A percentile compares a stretch with the other conserved stretches of the same genome.
Conservation (phyloP, 2,329 filamentous ascomycete species). For the Hypoxylon sp. region DNA sequence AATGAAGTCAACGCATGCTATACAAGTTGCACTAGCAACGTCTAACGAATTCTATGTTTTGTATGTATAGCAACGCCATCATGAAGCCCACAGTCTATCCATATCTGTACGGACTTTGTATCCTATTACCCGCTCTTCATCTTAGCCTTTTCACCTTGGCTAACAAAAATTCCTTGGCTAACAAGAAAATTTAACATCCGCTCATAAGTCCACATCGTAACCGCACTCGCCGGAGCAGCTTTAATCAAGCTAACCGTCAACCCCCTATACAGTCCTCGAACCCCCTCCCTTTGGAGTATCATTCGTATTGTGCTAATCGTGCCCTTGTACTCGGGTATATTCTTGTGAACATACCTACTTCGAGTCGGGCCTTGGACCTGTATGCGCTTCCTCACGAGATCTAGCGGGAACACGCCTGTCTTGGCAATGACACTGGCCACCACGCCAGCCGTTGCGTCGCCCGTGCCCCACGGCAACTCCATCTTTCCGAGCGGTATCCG, state of each 20-base stretch:
- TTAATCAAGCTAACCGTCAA: constrained; percentile 91
- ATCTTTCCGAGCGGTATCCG: constrained; percentile 70
- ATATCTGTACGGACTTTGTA: background rate
- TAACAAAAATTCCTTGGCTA: constrained; percentile 62
- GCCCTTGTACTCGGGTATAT: constrained; percentile 87
- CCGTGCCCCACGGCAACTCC: constrained; percentile 78
- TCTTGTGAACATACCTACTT: constrained; percentile 81
- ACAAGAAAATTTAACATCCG: constrained; percentile 75
- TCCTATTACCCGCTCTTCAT: background rate
- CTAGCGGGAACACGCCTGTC: constrained; percentile 91
- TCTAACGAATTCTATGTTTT: constrained; percentile 27
- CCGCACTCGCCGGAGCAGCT: constrained; percentile 90
- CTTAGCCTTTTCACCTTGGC: constrained; percentile 47
- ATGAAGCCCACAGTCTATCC: constrained; percentile 1
- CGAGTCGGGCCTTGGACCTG: constrained; percentile 96
- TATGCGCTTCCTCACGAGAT: constrained; percentile 91
- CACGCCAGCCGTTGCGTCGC: constrained; percentile 87
- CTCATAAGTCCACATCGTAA: constrained; percentile 97
- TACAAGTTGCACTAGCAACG: constrained; percentile 22
- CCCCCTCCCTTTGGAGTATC: constrained; percentile 81
- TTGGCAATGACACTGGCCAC: constrained; percentile 86
- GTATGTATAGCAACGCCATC: constrained; percentile 32
- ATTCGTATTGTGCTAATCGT: constrained; percentile 75
- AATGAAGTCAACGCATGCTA: constrained; percentile 13
- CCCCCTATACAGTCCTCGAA: constrained; percentile 87